These are phyloP conservation scores for Penicillium sp. DNA, from an alignment of 2,329 filamentous ascomycete genomes.

Conservation along the genomic window DNA sequence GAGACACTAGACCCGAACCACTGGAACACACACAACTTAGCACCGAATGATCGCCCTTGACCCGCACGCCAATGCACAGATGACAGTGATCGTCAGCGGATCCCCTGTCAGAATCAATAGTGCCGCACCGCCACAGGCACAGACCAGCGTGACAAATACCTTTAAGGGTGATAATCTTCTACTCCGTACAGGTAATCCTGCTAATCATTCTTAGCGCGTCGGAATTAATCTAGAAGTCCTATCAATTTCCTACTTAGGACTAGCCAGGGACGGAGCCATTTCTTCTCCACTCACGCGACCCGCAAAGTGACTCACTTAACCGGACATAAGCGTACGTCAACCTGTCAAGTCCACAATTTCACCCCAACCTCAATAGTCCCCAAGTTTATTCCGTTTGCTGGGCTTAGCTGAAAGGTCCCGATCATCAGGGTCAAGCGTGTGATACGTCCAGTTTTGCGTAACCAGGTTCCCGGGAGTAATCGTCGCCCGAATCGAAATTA, in stretches of 20 bases:
- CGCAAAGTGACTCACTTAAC: neutral
- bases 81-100: conserved; percentile 19
- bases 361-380: conserved; percentile 1
- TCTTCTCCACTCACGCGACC: neutral
- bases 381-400: neutral
- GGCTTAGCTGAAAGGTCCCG: conserved; percentile 1
- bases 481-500: neutral
- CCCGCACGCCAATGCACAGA: conserved; percentile 10
- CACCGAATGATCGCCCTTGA: conserved; percentile 10
- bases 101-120: conserved; percentile 25
- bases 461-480: conserved; percentile 10
- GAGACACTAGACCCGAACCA: neutral
- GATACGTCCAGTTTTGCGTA: conserved; percentile 6
- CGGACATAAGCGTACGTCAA: neutral
- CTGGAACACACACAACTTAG: neutral
- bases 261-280: neutral
- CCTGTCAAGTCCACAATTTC: conserved; percentile 1
- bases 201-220: neutral
- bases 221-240: conserved; percentile 1
- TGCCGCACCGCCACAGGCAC: conserved; percentile 25
- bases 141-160: conserved; percentile 24
- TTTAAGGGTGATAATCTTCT: neutral
- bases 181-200: no score
- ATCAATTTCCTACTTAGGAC: neutral
- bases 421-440: conserved; percentile 2